Percentiles rank a stretch among this genome's conserved stretches.
These are phyloP conservation scores for Mycotypha africana DNA, from an alignment of 371 early-diverging fungal genomes.

Conservation along the genomic window DNA sequence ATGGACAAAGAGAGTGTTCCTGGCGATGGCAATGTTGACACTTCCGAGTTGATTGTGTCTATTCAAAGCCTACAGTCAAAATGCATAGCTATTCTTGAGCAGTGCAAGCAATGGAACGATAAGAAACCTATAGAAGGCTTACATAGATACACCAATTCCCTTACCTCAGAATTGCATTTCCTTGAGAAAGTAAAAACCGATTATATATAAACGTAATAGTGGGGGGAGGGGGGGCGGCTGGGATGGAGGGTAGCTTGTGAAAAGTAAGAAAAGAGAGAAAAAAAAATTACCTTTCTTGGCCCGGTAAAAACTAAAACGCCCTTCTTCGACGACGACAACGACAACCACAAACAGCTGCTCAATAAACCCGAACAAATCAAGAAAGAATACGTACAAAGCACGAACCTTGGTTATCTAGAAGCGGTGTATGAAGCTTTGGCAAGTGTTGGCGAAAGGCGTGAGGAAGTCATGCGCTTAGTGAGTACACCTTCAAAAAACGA, in stretches of 20 bases:
- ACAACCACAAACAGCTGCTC: constrained; percentile 31
- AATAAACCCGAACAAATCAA: constrained; percentile 24
- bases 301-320: too few species aligned
- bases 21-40: too few species aligned
- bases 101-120: constrained; percentile 14
- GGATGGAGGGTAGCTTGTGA: too few species aligned
- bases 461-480: constrained; percentile 27
- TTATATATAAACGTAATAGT: too few species aligned
- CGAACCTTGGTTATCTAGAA: constrained; percentile 39
- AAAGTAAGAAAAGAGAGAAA: background rate
- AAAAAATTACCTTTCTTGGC: background rate
- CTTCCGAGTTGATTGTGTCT: constrained; percentile 5
- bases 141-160: constrained; percentile 15
- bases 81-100: constrained; percentile 4
- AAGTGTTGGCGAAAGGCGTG: constrained; percentile 8
- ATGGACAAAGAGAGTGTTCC: too few species aligned
- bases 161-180: constrained; percentile 15
- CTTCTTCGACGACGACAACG: too few species aligned
- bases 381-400: constrained; percentile 34
- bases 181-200: constrained; percentile 15
- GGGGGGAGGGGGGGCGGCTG: too few species aligned
- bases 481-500: constrained; percentile 17
- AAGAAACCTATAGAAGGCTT: constrained; percentile 14
- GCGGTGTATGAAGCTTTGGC: constrained; percentile 37
- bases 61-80: constrained; percentile 4